Evolutionary conservation across 169 alveolate species (phyloP).

Genomic region (Plasmodium yoelii): DNA sequence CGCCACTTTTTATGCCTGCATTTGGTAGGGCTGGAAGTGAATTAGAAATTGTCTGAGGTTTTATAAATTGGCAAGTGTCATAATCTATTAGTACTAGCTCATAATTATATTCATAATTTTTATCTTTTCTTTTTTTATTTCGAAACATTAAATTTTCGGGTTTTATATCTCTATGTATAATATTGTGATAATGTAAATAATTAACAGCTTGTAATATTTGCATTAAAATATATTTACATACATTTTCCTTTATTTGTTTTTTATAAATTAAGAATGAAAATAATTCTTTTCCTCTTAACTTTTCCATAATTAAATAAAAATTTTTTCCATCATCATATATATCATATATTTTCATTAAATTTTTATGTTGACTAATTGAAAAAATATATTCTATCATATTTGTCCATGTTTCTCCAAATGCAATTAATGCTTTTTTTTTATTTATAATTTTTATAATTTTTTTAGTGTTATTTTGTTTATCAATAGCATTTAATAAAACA

Average conservation of each 20-base stretch:
- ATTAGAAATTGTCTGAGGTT: neutral
- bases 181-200: conserved; percentile 86
- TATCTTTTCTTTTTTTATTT: conserved; percentile 79
- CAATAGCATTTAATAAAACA: conserved; percentile 81
- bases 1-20: too few species aligned
- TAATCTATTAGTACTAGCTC: conserved; percentile 88
- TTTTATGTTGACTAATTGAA: conserved; percentile 86
- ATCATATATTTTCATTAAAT: conserved; percentile 87
- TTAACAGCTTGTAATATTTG: conserved; percentile 90
- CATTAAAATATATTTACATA: conserved; percentile 90
- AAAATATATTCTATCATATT: conserved; percentile 87
- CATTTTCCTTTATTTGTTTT: conserved; percentile 91
- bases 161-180: conserved; percentile 89
- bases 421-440: conserved; percentile 81
- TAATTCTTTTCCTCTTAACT: conserved; percentile 92
- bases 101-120: conserved; percentile 81
- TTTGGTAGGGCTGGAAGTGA: too few species aligned
- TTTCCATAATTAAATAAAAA: conserved; percentile 89
- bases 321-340: conserved; percentile 89
- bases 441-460: conserved; percentile 84
- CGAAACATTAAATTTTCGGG: conserved; percentile 90
- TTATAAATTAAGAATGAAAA: conserved; percentile 90
- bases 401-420: conserved; percentile 87
- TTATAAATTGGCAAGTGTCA: conserved; percentile 86
- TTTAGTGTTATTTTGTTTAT: conserved; percentile 80